Evolutionary conservation across 805 yeast species (phyloP).

Genomic region (Kockiozyma suomiensis): DNA sequence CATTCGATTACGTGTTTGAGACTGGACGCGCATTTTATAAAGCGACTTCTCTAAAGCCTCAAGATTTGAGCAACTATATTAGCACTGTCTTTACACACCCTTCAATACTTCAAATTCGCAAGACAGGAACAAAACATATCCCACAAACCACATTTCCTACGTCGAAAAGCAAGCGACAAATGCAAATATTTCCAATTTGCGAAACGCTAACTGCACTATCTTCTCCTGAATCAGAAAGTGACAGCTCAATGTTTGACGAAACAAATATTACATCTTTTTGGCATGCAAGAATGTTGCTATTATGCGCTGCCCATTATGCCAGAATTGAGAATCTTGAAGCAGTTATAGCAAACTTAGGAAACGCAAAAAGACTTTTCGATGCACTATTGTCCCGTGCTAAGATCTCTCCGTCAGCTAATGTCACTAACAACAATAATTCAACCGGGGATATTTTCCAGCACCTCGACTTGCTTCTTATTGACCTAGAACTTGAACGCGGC

Average conservation of each 20-base stretch:
- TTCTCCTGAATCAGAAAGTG: no score
- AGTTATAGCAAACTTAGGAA: constrained; percentile 14
- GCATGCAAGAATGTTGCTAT: constrained; percentile 10
- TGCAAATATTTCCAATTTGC: neutral
- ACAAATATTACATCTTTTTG: constrained; percentile 3
- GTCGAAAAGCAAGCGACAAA: neutral
- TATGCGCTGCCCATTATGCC: constrained; percentile 12
- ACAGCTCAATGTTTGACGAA: neutral
- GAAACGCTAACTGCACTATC: neutral
- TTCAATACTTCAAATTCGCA: neutral
- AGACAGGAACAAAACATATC: neutral
- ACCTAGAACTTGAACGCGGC: constrained; percentile 10
- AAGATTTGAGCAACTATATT: neutral
- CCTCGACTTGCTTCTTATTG: constrained; percentile 7
- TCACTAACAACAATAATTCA: neutral
- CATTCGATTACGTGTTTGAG: constrained; percentile 21
- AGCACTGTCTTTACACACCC: neutral
- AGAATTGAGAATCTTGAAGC: neutral
- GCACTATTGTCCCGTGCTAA: neutral
- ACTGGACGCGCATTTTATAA: constrained; percentile 13
- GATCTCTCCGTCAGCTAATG: neutral
- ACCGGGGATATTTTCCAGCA: no score
- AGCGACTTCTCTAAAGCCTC: neutral
- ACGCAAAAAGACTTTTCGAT: constrained; percentile 2
- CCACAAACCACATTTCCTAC: neutral